These are phyloP conservation scores for Rubia balearica DNA, from an alignment of 305 asterid genomes.

Conservation along the genomic window DNA sequence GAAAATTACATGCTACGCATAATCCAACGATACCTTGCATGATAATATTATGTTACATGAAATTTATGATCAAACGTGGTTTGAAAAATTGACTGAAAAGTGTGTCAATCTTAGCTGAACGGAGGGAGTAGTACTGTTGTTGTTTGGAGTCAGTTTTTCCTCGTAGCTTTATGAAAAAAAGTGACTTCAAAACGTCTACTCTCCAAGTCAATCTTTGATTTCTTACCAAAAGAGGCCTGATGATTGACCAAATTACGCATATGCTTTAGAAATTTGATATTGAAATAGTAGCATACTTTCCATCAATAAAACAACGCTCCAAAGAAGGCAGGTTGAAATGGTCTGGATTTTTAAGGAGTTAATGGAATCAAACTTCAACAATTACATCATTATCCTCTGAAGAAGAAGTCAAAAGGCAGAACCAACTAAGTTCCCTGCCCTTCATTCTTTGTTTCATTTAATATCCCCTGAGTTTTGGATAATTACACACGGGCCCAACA, in stretches of 20 bases:
- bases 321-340: background rate
- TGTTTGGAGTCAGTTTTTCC: background rate
- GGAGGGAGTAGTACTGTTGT: background rate
- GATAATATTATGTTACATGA: too few species aligned
- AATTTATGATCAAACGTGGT: too few species aligned
- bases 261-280: background rate
- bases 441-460: background rate
- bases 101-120: too few species aligned
- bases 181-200: background rate
- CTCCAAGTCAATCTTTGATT: background rate
- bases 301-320: background rate
- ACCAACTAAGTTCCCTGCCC: background rate
- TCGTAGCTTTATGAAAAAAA: background rate
- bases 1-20: too few species aligned
- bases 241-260: too few species aligned
- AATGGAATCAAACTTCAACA: background rate
- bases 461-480: background rate
- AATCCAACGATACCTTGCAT: too few species aligned
- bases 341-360: background rate
- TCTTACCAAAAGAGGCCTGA: background rate
- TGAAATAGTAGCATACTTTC: background rate
- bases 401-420: slow-evolving; percentile 1
- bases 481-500: background rate
- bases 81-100: too few species aligned
- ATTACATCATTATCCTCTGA: background rate